Conservation (phyloP, 441 rosid species). For the Gossypium gossypioides region DNA sequence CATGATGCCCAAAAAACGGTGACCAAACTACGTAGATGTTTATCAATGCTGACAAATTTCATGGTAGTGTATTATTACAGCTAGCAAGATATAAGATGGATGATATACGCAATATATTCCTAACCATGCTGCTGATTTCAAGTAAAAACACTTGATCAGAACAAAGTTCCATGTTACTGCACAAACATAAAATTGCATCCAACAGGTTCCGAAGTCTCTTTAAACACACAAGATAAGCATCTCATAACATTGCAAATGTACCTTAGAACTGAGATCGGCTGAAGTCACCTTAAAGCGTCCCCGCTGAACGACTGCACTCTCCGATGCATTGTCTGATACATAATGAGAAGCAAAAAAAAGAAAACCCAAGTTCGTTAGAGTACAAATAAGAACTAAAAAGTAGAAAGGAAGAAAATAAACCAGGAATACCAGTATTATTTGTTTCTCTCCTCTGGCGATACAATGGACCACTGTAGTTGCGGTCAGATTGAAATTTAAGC, state of each 20-base stretch:
- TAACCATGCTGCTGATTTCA: neutral
- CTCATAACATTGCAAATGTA: conserved; percentile 21
- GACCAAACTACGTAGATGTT: neutral
- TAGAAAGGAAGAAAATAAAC: neutral
- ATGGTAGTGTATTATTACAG: neutral
- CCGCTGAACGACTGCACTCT: conserved; percentile 66
- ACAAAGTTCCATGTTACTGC: neutral
- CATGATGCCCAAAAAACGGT: neutral
- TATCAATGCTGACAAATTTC: neutral
- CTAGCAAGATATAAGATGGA: neutral
- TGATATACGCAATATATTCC: neutral
- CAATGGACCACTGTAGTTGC: conserved; percentile 68
- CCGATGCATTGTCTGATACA: conserved; percentile 61
- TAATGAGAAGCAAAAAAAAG: conserved; percentile 4
- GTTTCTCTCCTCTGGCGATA: conserved; percentile 56
- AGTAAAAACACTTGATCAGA: neutral
- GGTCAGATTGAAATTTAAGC: conserved; percentile 53
- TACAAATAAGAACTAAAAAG: neutral
- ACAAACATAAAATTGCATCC: neutral
- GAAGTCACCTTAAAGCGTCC: conserved; percentile 92
- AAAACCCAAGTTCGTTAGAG: neutral
- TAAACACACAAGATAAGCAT: neutral
- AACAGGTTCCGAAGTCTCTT: neutral
- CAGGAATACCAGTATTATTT: conserved; percentile 39
- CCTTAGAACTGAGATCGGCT: conserved; percentile 82